Conservation (phyloP, 73 alveolate genomes). For the Uronychia setigera region DNA sequence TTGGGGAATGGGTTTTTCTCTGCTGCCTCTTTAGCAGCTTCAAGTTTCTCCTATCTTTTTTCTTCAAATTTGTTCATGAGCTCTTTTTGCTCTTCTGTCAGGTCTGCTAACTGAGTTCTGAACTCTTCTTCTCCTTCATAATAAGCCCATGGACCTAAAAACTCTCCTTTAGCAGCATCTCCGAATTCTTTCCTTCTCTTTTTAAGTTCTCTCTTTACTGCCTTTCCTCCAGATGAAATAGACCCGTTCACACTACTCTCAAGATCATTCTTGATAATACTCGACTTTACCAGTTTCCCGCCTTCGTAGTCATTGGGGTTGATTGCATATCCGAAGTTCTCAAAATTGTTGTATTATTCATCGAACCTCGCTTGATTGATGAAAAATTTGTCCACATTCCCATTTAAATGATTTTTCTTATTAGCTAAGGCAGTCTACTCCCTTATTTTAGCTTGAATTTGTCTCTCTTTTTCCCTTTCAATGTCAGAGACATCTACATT, state of each 20-base stretch:
- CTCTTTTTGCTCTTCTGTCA: conserved; percentile 50
- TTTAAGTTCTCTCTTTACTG: conserved; percentile 53
- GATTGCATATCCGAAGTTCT: conserved; percentile 77
- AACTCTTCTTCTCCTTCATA: conserved; percentile 88
- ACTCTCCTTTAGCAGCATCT: conserved; percentile 70
- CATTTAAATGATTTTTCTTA: conserved; percentile 65
- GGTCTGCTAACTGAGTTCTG: conserved; percentile 42
- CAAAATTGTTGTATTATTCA: conserved; percentile 71
- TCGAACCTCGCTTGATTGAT: conserved; percentile 67
- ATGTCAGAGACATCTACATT: conserved; percentile 41
- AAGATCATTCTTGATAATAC: conserved; percentile 9
- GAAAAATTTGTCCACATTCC: conserved; percentile 65
- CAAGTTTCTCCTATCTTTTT: conserved; percentile 46
- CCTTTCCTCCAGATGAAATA: conserved; percentile 42
- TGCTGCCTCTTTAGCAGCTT: conserved; percentile 35
- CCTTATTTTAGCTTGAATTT: conserved; percentile 3
- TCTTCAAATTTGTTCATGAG: conserved; percentile 52
- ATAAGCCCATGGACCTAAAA: conserved; percentile 98
- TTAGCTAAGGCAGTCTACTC: conserved; percentile 25
- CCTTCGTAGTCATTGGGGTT: conserved; percentile 66
- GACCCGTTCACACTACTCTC: conserved; percentile 49
- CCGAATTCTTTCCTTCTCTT: conserved; percentile 50
- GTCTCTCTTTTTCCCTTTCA: neutral
- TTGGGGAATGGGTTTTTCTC: conserved; percentile 34
- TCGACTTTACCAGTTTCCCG: conserved; percentile 30